Conservation (phyloP, 116 monocot species). For the Iris pallida region DNA sequence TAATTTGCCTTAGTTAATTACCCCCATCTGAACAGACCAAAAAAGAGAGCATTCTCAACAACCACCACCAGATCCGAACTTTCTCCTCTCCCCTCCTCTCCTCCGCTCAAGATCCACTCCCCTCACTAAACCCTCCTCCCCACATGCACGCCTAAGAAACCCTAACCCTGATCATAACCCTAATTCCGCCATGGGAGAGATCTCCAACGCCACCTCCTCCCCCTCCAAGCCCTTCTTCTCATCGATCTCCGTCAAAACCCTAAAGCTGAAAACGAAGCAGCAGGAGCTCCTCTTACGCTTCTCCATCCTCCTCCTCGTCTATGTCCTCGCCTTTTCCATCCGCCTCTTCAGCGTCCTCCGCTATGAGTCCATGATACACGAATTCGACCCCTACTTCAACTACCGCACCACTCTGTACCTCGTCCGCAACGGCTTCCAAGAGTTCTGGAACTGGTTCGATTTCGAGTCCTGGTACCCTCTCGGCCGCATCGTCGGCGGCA, state of each 20-base stretch:
- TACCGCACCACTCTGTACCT: constrained; percentile 96
- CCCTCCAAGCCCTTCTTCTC: constrained; percentile 10
- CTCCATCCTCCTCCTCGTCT: constrained; percentile 73
- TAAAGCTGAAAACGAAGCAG: constrained; percentile 79
- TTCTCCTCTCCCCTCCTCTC: no score
- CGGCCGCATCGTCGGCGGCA: constrained; percentile 89
- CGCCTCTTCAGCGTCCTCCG: constrained; percentile 95
- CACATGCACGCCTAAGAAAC: not conserved
- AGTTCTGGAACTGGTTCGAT: constrained; percentile 99
- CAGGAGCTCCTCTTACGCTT: constrained; percentile 91
- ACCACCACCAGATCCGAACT: no score
- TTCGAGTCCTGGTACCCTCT: constrained; percentile 96
- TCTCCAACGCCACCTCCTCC: not conserved
- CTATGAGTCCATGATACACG: constrained; percentile 98
- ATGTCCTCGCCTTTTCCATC: constrained; percentile 84
- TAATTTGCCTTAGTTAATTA: no score
- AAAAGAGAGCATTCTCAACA: no score
- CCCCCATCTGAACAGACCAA: no score
- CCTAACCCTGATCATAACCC: not conserved
- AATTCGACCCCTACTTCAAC: constrained; percentile 99
- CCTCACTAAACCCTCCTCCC: no score
- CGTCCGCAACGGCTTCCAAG: constrained; percentile 63
- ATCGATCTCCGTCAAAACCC: constrained; percentile 15
- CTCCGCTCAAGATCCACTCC: no score
- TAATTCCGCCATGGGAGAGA: not conserved